Evolutionary conservation across 1,284 basidiomycete genomes (phyloP), one percentile per base, ranked within the genome.

Genomic region (Hymenochaete sp.): DNA sequence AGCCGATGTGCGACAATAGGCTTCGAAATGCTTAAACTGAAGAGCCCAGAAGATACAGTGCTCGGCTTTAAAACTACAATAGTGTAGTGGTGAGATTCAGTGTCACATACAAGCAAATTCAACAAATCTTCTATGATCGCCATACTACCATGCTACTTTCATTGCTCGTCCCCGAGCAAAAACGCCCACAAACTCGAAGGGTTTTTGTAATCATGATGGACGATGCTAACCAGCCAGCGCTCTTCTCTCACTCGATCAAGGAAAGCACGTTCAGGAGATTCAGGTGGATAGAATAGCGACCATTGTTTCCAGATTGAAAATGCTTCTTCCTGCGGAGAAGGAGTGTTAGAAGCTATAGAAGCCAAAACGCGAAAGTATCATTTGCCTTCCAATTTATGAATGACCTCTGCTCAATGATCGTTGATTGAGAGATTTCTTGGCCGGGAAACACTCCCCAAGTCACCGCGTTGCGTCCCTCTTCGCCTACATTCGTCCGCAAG

Each of bases 401-500:
- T 5, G 90, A 93, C 52, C 89, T 81, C 45, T 75, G 75, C 58
- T 98, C 96, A 43, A 99, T 98, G 56, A 98, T 97, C 0, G 96
- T 99, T 6, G 93, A 91, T 61, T 98, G 95, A 2, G 86, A 79
- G 48, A 99, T 86, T 64, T 99, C 96, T 60, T 93, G 85, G 0
- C 90, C 92, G 3, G 96, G 92, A 66, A 98, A 99, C 7, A 96
- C 87, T 51, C 95, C 95, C 96, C 95, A 99, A 0, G 96, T 99
- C 21, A 99, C 96, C 0, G 93, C 95, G 62, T 97, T 97, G 44
- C 90, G 79, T 7, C 79, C 84, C 29, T 79, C 80, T 25, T 82
- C 77, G 2, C 77, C 71, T 9, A 92, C 78, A 63, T 96, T 98
- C 24, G 82, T 91, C 48, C 71, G 69, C 56, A 81, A 81, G 48